These are phyloP conservation scores for Moricandia arvensis DNA, from an alignment of 345 rosid species.

Conservation along the genomic window DNA sequence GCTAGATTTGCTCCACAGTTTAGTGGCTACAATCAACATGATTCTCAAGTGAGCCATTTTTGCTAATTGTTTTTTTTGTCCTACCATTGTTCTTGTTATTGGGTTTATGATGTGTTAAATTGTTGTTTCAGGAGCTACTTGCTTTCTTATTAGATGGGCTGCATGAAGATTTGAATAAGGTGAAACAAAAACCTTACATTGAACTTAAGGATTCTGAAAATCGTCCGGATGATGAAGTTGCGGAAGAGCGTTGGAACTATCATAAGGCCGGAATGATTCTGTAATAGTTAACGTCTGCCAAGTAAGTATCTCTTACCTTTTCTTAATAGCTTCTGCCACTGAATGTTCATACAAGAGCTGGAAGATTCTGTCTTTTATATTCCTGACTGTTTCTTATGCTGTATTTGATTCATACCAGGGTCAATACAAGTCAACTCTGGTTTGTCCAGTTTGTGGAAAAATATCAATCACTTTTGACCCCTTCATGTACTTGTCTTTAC, in stretches of 20 bases:
- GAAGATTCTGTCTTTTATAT: not conserved
- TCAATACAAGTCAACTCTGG: slow-evolving; percentile 94
- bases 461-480: slow-evolving; percentile 94
- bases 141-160: slow-evolving; percentile 90
- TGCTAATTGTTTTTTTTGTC: not conserved
- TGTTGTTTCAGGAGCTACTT: slow-evolving; percentile 66
- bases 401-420: slow-evolving; percentile 58
- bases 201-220: slow-evolving; percentile 80
- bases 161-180: slow-evolving; percentile 96
- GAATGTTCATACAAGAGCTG: slow-evolving; percentile 6
- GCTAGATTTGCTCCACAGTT: slow-evolving; percentile 96
- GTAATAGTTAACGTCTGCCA: slow-evolving; percentile 91
- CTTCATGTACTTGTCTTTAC: slow-evolving; percentile 90
- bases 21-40: slow-evolving; percentile 98
- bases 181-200: slow-evolving; percentile 88
- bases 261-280: slow-evolving; percentile 97
- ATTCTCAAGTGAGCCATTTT: slow-evolving; percentile 77
- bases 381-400: slow-evolving; percentile 12
- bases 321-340: slow-evolving; percentile 8
- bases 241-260: slow-evolving; percentile 91
- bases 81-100: not conserved
- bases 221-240: slow-evolving; percentile 85
- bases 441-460: slow-evolving; percentile 84
- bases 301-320: slow-evolving; percentile 42
- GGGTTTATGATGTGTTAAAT: slow-evolving; percentile 10